These are phyloP conservation scores for Ciborinia camelliae DNA, from an alignment of 2,329 filamentous ascomycete species.

Conservation along the genomic window DNA sequence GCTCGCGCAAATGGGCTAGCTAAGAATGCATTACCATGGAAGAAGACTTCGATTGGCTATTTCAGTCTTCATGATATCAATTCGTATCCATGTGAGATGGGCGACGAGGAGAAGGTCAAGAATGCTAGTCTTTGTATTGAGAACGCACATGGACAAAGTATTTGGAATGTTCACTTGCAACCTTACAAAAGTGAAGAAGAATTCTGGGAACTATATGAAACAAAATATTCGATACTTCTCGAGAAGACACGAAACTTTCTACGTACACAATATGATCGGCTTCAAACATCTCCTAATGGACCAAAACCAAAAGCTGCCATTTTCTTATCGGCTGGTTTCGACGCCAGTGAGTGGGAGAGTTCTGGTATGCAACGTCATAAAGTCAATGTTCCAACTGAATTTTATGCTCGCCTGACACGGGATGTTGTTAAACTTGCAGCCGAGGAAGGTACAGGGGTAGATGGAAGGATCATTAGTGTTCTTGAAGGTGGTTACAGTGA, in stretches of 20 bases:
- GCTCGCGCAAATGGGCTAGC: constrained; percentile 58
- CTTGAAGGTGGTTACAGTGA: constrained; percentile 96
- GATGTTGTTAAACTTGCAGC: constrained; percentile 80
- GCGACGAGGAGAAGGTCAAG: constrained; percentile 89
- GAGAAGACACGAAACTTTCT: constrained; percentile 79
- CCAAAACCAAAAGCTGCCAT: constrained; percentile 76
- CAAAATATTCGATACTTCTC: constrained; percentile 71
- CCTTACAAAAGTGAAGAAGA: constrained; percentile 78
- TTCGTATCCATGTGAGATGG: constrained; percentile 91
- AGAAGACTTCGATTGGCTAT: constrained; percentile 87
- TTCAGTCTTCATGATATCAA: constrained; percentile 98
- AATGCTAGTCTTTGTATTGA: constrained; percentile 94
- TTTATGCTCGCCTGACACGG: constrained; percentile 86
- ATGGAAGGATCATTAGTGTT: constrained; percentile 87
- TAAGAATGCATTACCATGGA: constrained; percentile 71
- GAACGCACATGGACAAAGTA: constrained; percentile 85
- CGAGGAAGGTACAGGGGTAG: constrained; percentile 72
- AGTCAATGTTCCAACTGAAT: constrained; percentile 93
- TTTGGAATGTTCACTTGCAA: constrained; percentile 95
- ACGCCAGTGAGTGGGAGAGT: constrained; percentile 93
- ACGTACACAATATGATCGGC: constrained; percentile 64
- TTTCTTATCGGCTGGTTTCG: constrained; percentile 93
- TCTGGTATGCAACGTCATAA: constrained; percentile 92
- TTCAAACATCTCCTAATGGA: constrained; percentile 54
- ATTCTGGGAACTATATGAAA: constrained; percentile 86